Evolutionary conservation across 2,329 filamentous ascomycete genomes (phyloP).

Genomic region (Trichoderma polysporum): DNA sequence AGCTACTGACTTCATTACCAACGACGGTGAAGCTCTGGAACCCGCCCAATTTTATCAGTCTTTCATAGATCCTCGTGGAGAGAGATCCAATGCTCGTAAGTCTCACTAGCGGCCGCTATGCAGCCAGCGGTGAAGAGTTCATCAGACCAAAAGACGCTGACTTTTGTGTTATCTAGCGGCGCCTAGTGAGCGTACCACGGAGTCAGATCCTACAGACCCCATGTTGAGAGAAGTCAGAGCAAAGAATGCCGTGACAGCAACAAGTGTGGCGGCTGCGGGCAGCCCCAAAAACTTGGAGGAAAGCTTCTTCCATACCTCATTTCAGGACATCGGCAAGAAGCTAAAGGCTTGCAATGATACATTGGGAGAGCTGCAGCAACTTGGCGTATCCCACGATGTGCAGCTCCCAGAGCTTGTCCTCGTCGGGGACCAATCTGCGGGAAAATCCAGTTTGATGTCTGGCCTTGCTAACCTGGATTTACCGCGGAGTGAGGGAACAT

Average conservation of each 20-base stretch:
- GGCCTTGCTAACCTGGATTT: slow-evolving; percentile 69
- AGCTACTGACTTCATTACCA: slow-evolving; percentile 20
- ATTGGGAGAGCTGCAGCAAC: slow-evolving; percentile 65
- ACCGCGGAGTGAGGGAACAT: slow-evolving; percentile 66
- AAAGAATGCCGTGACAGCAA: slow-evolving; percentile 24
- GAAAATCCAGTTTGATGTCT: slow-evolving; percentile 71
- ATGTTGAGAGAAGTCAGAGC: slow-evolving; percentile 40
- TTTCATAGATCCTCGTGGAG: slow-evolving; percentile 29
- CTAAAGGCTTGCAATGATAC: slow-evolving; percentile 65
- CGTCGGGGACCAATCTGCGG: slow-evolving; percentile 80
- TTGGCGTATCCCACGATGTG: slow-evolving; percentile 70
- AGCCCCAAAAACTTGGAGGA: slow-evolving; percentile 35
- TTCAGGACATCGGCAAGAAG: slow-evolving; percentile 58
- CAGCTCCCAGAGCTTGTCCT: slow-evolving; percentile 77
- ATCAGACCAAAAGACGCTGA: slow-evolving; percentile 9
- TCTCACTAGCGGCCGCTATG: slow-evolving; percentile 14
- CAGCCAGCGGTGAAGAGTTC: not conserved
- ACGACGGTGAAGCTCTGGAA: slow-evolving; percentile 25
- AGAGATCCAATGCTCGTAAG: slow-evolving; percentile 42
- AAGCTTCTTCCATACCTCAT: slow-evolving; percentile 45
- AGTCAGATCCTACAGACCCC: slow-evolving; percentile 31
- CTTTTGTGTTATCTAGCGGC: slow-evolving; percentile 32
- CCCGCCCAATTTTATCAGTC: slow-evolving; percentile 26
- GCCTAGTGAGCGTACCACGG: slow-evolving; percentile 37
- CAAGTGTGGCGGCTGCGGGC: slow-evolving; percentile 12